Evolutionary conservation across 139 green algal genomes (phyloP).

Genomic region (Micractinium sp.): DNA sequence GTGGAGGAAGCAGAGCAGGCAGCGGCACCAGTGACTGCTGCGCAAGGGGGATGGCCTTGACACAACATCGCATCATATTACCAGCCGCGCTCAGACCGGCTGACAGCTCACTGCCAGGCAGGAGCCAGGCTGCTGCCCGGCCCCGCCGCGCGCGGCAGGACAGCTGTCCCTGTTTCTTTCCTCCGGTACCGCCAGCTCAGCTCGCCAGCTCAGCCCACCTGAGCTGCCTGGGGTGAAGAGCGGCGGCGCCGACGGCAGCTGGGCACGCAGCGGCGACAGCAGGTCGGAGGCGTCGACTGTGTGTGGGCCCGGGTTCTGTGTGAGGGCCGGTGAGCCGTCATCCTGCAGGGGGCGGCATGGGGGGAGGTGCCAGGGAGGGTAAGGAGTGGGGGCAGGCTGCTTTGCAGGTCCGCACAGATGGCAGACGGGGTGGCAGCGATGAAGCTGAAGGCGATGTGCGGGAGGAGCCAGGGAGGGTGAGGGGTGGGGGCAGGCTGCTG

Average conservation of each 20-base stretch:
- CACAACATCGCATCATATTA: background rate
- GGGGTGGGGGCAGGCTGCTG: no score
- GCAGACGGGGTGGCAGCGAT: background rate
- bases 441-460: no score
- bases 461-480: no score
- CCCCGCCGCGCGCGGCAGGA: no score
- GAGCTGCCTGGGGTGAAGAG: slow-evolving; percentile 34
- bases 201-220: background rate
- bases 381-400: background rate
- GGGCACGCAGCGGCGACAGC: slow-evolving; percentile 13
- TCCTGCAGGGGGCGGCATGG: background rate
- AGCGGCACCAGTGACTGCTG: no score
- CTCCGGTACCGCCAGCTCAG: no score
- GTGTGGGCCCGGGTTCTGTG: background rate
- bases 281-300: background rate
- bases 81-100: no score
- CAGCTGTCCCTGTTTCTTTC: no score
- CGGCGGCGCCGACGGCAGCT: slow-evolving; percentile 28
- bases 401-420: background rate
- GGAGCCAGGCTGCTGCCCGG: no score
- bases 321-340: slow-evolving; percentile 14
- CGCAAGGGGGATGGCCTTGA: no score
- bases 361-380: background rate
- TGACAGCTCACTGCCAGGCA: no score
- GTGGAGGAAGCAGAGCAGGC: no score